phyloP scores from a whole-genome alignment of 2,329 filamentous ascomycete species.

The Hypoxylon sp. region DNA sequence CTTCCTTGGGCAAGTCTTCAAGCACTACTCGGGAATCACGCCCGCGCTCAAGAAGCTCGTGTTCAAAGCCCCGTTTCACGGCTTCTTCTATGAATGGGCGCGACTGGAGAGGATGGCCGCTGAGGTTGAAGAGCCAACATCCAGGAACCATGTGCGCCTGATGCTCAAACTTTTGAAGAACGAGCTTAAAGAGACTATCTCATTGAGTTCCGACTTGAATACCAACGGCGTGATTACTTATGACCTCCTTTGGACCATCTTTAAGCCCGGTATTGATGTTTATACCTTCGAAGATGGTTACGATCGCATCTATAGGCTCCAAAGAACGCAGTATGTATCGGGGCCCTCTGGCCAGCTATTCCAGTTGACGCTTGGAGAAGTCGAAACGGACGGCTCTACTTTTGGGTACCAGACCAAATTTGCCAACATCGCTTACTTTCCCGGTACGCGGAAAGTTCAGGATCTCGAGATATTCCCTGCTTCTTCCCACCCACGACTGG shows the following conservation, averaged over 20 bases:
- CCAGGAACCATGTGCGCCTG: conserved; percentile 51
- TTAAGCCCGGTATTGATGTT: conserved; percentile 56
- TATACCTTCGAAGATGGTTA: conserved; percentile 52
- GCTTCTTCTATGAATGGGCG: conserved; percentile 63
- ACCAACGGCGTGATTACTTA: conserved; percentile 63
- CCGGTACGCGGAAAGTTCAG: conserved; percentile 55
- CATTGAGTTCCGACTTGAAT: conserved; percentile 60
- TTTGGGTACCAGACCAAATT: conserved; percentile 53
- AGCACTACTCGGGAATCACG: conserved; percentile 67
- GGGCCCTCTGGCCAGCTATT: conserved; percentile 52
- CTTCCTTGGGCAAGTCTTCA: conserved; percentile 62
- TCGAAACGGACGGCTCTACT: conserved; percentile 58
- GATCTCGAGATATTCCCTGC: conserved; percentile 56
- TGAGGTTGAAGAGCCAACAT: conserved; percentile 60
- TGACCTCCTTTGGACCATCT: conserved; percentile 62
- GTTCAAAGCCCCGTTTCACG: conserved; percentile 67
- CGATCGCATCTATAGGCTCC: conserved; percentile 51
- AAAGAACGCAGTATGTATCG: conserved; percentile 49
- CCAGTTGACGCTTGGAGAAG: conserved; percentile 50
- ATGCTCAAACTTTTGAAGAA: conserved; percentile 57
- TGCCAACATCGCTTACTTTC: conserved; percentile 52
- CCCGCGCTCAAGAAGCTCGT: conserved; percentile 67
- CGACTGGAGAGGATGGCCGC: conserved; percentile 47
- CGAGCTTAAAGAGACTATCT: conserved; percentile 61
- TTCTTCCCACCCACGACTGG: conserved; percentile 52